Evolutionary conservation across 495 filamentous ascomycete genomes (phyloP), one percentile per base, ranked within the genome.

Genomic region (Neurospora sp.): DNA sequence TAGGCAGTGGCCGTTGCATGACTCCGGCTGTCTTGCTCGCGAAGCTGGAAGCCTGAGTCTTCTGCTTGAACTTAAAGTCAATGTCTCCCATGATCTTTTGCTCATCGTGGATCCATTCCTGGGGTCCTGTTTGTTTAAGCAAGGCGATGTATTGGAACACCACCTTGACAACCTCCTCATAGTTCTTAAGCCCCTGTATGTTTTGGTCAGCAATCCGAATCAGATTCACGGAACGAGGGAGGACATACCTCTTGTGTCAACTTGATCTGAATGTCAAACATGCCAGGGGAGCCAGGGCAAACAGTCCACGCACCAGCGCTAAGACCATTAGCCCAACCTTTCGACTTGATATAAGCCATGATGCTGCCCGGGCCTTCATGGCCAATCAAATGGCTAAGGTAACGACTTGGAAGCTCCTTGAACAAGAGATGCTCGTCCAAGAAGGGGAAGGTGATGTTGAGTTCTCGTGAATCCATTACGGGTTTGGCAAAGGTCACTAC

Each of bases 351-450:
- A 79, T 97, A 94, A 1, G 96, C 90, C 80, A 99, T 89, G 75
- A 99, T 94, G 83, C 96, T 98, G 3, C 96, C 96, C 9, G 96
- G 96, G 1, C 96, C 96, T 81, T 99, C 96, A 74, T 99, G 96
- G 16, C 96, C 96, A 74, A 99, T 94, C 65, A 99, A 81, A 78
- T 99, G 96, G 77, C 91, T 92, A 75, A 97, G 88, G 78, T 98
- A 99, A 42, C 93, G 89, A 75, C 92, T 92, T 14, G 96, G 96
- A 70, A 97, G 94, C 9, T 90, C 88, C 76, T 93, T 90, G 80
- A 90, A 97, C 70, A 94, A 81, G 10, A 89, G 78, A 73, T 98
- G 94, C 80, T 98, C 94, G 78, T 98, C 94, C 68, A 93, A 83
- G 79, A 93, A 98, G 0, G 94, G 92, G 81, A 98, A 98, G 73